A percentile compares a stretch with the other conserved stretches of the same genome.
phyloP scores from a whole-genome alignment of 306 rosid genomes.

The Vigna hirtella region DNA sequence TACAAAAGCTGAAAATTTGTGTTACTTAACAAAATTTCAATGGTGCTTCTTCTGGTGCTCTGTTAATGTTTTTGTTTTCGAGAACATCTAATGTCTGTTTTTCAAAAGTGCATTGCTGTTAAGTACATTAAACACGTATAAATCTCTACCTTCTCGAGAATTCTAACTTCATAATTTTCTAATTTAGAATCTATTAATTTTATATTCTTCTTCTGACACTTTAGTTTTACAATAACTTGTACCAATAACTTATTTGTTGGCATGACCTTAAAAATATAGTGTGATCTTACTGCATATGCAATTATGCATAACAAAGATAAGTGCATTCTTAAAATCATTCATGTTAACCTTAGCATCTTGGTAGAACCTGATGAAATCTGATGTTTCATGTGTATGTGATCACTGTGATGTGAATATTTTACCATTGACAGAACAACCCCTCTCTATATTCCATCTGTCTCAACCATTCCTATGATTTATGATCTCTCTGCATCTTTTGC shows the following conservation, averaged over 20 bases:
- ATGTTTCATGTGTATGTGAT: background rate
- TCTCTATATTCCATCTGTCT: slow-evolving; percentile 57
- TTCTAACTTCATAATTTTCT: background rate
- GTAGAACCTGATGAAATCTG: background rate
- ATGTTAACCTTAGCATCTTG: slow-evolving; percentile 4
- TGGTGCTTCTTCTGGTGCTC: slow-evolving; percentile 10
- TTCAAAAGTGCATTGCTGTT: background rate
- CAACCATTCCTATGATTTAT: slow-evolving; percentile 50
- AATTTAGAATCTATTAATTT: background rate
- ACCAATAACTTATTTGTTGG: background rate
- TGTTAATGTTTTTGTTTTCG: slow-evolving; percentile 1
- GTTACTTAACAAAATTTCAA: background rate
- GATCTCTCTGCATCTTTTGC: background rate
- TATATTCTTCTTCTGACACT: background rate
- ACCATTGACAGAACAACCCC: background rate
- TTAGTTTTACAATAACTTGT: slow-evolving; percentile 48
- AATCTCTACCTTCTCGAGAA: background rate
- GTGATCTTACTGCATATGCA: background rate
- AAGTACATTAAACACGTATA: background rate
- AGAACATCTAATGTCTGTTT: slow-evolving; percentile 1
- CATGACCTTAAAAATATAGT: background rate
- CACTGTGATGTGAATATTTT: background rate
- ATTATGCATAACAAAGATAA: background rate
- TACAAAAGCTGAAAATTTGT: background rate
- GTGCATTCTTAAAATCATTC: slow-evolving; percentile 3